Conservation (phyloP, 2,329 filamentous ascomycete species). For the Pseudogymnoascus sp. region DNA sequence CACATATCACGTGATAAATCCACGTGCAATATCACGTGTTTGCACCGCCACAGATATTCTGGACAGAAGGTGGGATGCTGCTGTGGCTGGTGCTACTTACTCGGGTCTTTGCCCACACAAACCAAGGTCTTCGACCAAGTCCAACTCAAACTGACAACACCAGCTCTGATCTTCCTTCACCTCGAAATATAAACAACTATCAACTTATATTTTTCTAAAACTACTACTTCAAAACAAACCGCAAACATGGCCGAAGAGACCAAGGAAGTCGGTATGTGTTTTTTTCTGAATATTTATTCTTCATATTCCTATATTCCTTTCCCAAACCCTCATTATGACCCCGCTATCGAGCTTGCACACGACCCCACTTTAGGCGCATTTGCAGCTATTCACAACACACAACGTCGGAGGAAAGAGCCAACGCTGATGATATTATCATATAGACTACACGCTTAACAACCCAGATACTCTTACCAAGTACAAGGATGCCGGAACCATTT, state of each 20-base stretch:
- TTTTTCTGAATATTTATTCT: conserved; percentile 3
- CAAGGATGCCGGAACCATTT: conserved; percentile 92
- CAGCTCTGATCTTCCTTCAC: not conserved
- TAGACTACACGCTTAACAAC: conserved; percentile 85
- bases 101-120: conserved; percentile 9
- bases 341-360: conserved; percentile 22
- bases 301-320: conserved; percentile 27
- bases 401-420: conserved; percentile 16
- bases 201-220: not conserved
- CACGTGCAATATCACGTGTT: not conserved
- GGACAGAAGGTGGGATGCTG: not conserved
- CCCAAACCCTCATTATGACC: conserved; percentile 21
- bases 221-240: conserved; percentile 11
- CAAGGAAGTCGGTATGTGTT: conserved; percentile 33
- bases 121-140: conserved; percentile 5
- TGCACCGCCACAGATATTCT: not conserved
- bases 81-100: not conserved
- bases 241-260: conserved; percentile 33
- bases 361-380: conserved; percentile 4
- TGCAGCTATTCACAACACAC: conserved; percentile 20
- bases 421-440: conserved; percentile 24
- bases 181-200: conserved; percentile 2
- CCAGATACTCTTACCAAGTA: conserved; percentile 97
- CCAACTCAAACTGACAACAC: conserved; percentile 4
- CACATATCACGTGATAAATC: not conserved